A percentile compares a stretch with the other conserved stretches of the same genome.
These are phyloP conservation scores for Tuber brumale DNA, from an alignment of 495 filamentous ascomycete species.

Conservation along the genomic window DNA sequence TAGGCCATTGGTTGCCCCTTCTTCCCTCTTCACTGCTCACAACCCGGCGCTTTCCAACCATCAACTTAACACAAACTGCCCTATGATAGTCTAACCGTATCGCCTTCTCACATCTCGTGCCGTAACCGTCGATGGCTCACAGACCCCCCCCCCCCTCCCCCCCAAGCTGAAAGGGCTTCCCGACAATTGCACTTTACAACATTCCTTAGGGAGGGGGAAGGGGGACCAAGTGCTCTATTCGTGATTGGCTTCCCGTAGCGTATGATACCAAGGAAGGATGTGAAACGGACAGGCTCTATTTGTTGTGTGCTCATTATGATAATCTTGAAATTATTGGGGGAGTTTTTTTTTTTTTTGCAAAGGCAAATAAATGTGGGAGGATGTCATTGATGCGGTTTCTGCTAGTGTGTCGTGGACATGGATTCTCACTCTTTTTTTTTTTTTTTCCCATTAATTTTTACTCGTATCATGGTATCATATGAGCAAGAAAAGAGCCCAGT, in stretches of 20 bases:
- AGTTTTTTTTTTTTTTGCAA: background rate
- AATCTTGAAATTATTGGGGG: too few relatives aligned
- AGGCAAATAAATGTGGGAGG: background rate
- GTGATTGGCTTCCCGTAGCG: background rate
- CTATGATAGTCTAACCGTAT: too few relatives aligned
- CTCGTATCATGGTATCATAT: background rate
- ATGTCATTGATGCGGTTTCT: background rate
- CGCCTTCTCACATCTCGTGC: background rate
- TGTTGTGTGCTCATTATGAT: background rate
- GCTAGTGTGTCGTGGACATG: background rate
- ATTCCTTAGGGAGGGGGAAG: background rate
- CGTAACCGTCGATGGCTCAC: background rate
- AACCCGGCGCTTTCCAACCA: background rate
- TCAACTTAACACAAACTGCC: background rate
- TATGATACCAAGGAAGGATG: background rate
- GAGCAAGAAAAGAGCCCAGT: background rate
- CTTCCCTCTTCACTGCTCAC: background rate
- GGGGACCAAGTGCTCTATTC: background rate
- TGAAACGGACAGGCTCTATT: background rate
- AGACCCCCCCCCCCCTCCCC: background rate
- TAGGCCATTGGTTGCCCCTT: background rate
- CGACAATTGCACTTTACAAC: background rate
- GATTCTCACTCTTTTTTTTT: background rate
- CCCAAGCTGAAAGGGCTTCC: background rate
- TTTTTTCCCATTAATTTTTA: background rate